These are phyloP conservation scores for Herpetomonas samuelpessoai DNA, from an alignment of 208 protist species.

Conservation along the genomic window DNA sequence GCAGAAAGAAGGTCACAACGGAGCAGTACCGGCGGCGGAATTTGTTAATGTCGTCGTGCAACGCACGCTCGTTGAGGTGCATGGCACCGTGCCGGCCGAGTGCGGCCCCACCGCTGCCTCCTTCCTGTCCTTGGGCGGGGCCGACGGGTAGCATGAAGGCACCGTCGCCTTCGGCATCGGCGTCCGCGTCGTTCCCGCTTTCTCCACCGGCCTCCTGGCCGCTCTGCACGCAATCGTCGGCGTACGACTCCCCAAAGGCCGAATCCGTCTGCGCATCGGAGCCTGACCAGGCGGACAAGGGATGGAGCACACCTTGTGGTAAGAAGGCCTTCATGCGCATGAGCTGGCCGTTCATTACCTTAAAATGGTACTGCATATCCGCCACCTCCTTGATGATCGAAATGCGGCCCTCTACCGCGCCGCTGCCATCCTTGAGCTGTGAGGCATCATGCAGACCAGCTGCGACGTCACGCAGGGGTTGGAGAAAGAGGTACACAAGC, in stretches of 20 bases:
- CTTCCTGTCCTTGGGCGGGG: too few relatives aligned
- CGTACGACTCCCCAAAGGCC: conserved; percentile 1
- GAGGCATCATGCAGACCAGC: conserved; percentile 31
- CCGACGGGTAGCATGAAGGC: too few relatives aligned
- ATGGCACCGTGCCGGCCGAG: too few relatives aligned
- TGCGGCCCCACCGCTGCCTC: neutral
- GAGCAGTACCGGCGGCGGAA: conserved; percentile 54
- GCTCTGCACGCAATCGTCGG: neutral
- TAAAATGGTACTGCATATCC: conserved; percentile 48
- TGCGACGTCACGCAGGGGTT: conserved; percentile 28
- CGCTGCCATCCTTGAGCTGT: conserved; percentile 36
- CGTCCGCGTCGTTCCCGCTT: neutral
- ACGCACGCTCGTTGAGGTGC: conserved; percentile 30
- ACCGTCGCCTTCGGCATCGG: neutral
- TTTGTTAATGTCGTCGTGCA: conserved; percentile 36
- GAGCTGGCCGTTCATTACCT: conserved; percentile 41
- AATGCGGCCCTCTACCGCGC: conserved; percentile 11
- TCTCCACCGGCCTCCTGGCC: neutral
- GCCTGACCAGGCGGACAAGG: neutral
- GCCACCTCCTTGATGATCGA: conserved; percentile 46
- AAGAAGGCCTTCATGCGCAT: conserved; percentile 60
- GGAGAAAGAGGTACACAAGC: conserved; percentile 41
- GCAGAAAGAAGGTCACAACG: conserved; percentile 27
- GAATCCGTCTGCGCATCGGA: neutral
- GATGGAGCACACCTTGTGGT: conserved; percentile 35